Percentiles rank a stretch among this genome's conserved stretches.
Conservation (phyloP, 2,329 filamentous ascomycete species). For the Leptographium lundbergii region DNA sequence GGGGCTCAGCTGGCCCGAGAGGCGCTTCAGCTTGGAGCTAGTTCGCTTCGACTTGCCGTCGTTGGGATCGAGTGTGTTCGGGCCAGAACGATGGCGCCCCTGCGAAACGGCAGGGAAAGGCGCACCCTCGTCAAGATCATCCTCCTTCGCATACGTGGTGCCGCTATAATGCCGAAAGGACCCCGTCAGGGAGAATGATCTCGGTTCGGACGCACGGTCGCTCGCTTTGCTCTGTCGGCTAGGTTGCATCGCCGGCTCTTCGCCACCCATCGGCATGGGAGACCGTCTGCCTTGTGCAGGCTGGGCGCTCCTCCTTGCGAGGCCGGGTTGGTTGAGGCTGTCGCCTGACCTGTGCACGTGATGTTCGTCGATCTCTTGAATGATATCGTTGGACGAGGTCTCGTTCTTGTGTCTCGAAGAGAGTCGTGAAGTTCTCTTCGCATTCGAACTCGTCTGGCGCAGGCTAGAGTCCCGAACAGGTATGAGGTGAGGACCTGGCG, state of each 20-base stretch:
- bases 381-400: constrained; percentile 22
- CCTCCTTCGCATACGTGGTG: constrained; percentile 10
- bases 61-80: constrained; percentile 32
- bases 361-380: constrained; percentile 16
- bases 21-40: constrained; percentile 44
- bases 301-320: neutral
- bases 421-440: constrained; percentile 39
- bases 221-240: neutral
- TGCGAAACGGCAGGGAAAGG: constrained; percentile 58
- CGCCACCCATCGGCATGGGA: neutral
- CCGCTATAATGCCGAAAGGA: neutral
- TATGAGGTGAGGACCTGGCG: constrained; percentile 39
- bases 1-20: constrained; percentile 36
- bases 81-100: constrained; percentile 36
- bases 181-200: constrained; percentile 3
- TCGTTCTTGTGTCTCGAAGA: constrained; percentile 36
- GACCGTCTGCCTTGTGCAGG: neutral
- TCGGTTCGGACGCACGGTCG: neutral
- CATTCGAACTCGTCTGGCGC: constrained; percentile 39
- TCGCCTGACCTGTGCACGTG: neutral
- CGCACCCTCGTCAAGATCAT: constrained; percentile 47
- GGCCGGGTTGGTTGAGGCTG: neutral
- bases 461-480: constrained; percentile 58
- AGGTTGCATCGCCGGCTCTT: constrained; percentile 1
- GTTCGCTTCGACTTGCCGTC: constrained; percentile 38